Evolutionary conservation across 2,329 filamentous ascomycete genomes (phyloP).

Genomic region (Epichloe brachyelytri): DNA sequence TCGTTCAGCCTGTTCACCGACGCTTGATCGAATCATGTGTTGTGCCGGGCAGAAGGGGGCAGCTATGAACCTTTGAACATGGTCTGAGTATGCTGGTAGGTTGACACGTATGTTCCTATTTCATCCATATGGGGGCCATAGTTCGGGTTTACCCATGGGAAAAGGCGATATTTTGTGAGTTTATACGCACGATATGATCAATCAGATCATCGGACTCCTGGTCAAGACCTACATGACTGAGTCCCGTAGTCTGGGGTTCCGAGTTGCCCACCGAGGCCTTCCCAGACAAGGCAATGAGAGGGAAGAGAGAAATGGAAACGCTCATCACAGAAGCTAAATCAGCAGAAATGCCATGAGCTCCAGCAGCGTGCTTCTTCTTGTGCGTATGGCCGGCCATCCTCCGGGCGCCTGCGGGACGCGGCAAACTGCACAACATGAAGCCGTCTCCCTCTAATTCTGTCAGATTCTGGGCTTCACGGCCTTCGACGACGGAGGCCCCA

Average conservation of each 20-base stretch:
- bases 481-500: conserved; percentile 1
- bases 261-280: neutral
- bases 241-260: neutral
- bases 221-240: neutral
- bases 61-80: neutral
- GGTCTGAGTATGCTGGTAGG: neutral
- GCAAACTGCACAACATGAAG: neutral
- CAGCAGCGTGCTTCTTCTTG: neutral
- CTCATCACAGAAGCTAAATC: neutral
- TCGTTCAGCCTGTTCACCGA: neutral
- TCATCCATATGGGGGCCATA: neutral
- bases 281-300: neutral
- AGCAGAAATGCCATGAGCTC: neutral
- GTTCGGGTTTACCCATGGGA: neutral
- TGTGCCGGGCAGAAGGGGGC: neutral
- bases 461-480: neutral
- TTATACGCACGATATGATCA: neutral
- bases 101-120: neutral
- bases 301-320: neutral
- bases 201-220: neutral
- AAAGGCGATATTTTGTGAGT: neutral
- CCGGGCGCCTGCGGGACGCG: neutral
- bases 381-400: too few relatives aligned
- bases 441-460: neutral
- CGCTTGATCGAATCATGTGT: neutral